Percentiles rank a stretch among this genome's conserved stretches.
Evolutionary conservation across 768 basidiomycete species (phyloP).

Genomic region (Lepiota brunneoincarnata): DNA sequence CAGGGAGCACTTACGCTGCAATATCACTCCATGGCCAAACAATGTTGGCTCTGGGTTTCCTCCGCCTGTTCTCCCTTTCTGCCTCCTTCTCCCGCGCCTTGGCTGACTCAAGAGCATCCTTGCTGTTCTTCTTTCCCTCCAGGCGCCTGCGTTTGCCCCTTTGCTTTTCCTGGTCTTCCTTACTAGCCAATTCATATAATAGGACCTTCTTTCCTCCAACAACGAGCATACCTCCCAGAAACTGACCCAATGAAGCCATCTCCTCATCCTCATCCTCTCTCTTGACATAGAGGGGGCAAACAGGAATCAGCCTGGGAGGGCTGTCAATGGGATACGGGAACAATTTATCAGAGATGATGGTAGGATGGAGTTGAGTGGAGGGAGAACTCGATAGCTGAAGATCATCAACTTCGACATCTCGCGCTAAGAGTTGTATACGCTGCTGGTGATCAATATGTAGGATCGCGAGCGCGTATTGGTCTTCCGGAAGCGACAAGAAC

Average conservation of each 20-base stretch:
- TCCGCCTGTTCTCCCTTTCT: slow-evolving; percentile 49
- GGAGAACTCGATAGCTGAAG: slow-evolving; percentile 47
- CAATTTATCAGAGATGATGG: slow-evolving; percentile 47
- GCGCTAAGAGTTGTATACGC: slow-evolving; percentile 61
- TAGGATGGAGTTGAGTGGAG: slow-evolving; percentile 49
- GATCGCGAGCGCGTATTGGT: slow-evolving; percentile 57
- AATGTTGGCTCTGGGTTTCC: slow-evolving; percentile 53
- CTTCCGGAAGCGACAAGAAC: slow-evolving; percentile 49
- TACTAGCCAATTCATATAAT: slow-evolving; percentile 55
- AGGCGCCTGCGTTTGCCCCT: slow-evolving; percentile 52
- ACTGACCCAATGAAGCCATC: slow-evolving; percentile 29
- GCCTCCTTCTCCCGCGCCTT: slow-evolving; percentile 56
- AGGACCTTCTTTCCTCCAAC: slow-evolving; percentile 65
- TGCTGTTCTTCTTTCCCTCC: slow-evolving; percentile 48
- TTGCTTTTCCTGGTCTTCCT: slow-evolving; percentile 47
- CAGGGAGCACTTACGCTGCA: slow-evolving; percentile 49
- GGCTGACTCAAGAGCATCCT: slow-evolving; percentile 35
- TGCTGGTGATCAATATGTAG: slow-evolving; percentile 62
- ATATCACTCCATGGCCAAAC: slow-evolving; percentile 80
- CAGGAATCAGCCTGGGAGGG: slow-evolving; percentile 38
- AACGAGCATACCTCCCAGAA: slow-evolving; percentile 69
- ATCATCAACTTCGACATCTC: slow-evolving; percentile 48
- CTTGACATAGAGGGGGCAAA: slow-evolving; percentile 22
- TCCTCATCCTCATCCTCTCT: slow-evolving; percentile 14
- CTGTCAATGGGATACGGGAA: slow-evolving; percentile 42